These are phyloP conservation scores for Digitaria exilis DNA, from an alignment of 202 grass and related monocot genomes.

Conservation along the genomic window DNA sequence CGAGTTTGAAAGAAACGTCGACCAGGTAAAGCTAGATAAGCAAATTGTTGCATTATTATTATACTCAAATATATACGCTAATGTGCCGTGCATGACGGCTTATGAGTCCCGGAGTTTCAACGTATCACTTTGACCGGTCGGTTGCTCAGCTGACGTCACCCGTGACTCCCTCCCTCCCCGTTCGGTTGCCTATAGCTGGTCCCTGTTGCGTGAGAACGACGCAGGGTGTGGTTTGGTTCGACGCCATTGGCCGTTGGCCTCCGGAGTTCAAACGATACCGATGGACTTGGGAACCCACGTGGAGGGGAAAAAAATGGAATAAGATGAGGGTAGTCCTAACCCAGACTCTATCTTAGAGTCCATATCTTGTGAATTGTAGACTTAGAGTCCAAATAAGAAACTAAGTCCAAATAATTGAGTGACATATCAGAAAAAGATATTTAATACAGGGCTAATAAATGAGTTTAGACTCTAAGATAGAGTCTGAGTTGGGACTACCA, in stretches of 20 bases:
- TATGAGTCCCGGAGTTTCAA: constrained; percentile 15
- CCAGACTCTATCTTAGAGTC: no score
- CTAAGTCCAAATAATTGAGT: no score
- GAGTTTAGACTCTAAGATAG: no score
- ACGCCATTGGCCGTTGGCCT: background rate
- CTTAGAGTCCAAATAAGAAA: no score
- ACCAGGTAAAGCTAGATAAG: background rate
- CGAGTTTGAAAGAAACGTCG: constrained; percentile 24
- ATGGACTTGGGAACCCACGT: background rate
- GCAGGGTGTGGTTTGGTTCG: background rate
- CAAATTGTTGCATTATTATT: no score
- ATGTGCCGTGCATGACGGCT: background rate
- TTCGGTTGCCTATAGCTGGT: background rate
- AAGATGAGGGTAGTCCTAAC: background rate
- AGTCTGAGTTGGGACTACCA: no score
- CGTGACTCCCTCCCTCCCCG: background rate
- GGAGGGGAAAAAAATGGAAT: background rate
- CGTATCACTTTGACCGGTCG: constrained; percentile 36
- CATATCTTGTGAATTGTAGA: no score
- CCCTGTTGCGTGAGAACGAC: constrained; percentile 1
- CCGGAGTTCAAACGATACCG: background rate
- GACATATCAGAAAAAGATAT: no score
- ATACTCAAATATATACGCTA: background rate
- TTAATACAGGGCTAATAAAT: no score
- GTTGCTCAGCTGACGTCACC: background rate